phyloP scores from a whole-genome alignment of 371 early-diverging fungal species.

The Gilbertella persicaria region DNA sequence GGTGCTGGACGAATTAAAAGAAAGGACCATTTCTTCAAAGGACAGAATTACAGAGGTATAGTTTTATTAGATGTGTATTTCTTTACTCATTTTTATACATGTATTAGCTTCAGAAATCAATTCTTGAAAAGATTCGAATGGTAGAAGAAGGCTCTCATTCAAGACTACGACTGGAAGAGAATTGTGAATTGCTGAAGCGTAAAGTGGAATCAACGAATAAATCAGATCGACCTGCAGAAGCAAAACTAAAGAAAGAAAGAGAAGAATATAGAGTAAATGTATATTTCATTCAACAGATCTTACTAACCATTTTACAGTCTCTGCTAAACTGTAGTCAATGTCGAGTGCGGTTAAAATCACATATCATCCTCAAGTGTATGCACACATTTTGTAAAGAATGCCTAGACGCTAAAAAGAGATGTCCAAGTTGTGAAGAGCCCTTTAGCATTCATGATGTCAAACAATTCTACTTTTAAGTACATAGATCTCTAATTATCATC shows the following conservation, averaged over 20 bases:
- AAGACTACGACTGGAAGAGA: constrained; percentile 57
- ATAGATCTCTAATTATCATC: no score
- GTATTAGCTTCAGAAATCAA: constrained; percentile 48
- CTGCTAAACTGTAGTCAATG: constrained; percentile 91
- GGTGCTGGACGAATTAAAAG: constrained; percentile 44
- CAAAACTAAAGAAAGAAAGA: constrained; percentile 35
- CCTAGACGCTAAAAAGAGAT: constrained; percentile 96
- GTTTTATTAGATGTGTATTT: no score
- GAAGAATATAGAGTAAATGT: constrained; percentile 44
- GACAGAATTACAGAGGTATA: constrained; percentile 25
- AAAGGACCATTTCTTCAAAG: constrained; percentile 32
- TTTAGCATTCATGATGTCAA: constrained; percentile 92
- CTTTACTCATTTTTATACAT: no score
- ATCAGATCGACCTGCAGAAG: constrained; percentile 40
- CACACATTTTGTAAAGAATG: constrained; percentile 98
- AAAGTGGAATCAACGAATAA: constrained; percentile 36
- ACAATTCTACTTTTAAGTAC: constrained; percentile 79
- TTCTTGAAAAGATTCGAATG: constrained; percentile 59
- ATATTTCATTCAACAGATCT: no score
- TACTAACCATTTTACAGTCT: no score
- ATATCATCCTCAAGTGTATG: constrained; percentile 86
- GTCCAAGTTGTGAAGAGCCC: constrained; percentile 95
- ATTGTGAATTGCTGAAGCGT: constrained; percentile 57
- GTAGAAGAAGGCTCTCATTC: constrained; percentile 61
- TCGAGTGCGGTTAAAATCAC: constrained; percentile 80